Base-by-base conservation (phyloP, 305 asterid genomes). In the Solanum hybrid region DNA sequence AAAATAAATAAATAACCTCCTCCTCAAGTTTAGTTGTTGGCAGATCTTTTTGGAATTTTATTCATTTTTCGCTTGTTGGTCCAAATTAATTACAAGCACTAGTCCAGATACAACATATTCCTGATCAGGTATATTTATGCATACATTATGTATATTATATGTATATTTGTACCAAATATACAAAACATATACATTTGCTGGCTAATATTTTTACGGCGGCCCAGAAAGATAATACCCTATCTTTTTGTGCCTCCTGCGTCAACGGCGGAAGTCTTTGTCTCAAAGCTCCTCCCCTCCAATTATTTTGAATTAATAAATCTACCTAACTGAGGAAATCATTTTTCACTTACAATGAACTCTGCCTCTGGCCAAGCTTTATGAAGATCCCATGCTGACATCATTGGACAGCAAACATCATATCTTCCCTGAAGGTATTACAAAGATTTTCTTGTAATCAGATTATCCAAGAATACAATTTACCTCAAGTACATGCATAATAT, bases 341-440 rank as follows among this genome's bases (percentile, higher is more conserved):
- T 37, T 37, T 88, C 29, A 88, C 83, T 88, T 94, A 97, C 99
- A 78, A 92, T 91, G 86, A 97, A 93, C 91, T 95, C 98, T 89
- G 99, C 98, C 90, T 95, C 98, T 1, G 99, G 99, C 99, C 98
- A 97, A 91, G 96, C 98, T 92, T 96, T 97, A 87, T 96, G 99
- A 91, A 97, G 99, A 95, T 97, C 99, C 99, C 99, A 97, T 10
- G 99, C 99, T 29, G 99, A 97, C 98, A 95, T 96, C 95, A 96
- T 90, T 83, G 99, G 99, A 87, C 99, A 97, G 91, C 98, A 95
- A 88, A 94, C 95, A 90, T 96, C 99, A 72, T 97, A 96, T 90
- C 99, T 92, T 93, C 99, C 99, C 99, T 97, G 96, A 92, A 92
- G 89, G 31, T 84, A 39, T 84, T 20, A 31, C 22, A 84, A 20